phyloP scores from a whole-genome alignment of 768 basidiomycete species.

The Clathrus columnatus region DNA sequence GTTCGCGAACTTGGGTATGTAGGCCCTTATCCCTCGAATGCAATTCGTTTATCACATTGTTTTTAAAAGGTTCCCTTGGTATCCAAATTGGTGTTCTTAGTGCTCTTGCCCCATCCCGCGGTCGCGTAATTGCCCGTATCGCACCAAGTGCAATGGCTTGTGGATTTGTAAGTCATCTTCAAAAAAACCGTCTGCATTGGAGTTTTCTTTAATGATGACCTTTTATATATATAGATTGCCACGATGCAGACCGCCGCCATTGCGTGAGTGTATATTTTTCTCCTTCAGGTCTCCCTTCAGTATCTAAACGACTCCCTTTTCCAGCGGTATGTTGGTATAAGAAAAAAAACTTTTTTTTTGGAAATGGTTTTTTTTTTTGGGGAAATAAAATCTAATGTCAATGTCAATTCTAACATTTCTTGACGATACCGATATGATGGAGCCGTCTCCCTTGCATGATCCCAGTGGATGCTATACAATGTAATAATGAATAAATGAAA shows the following conservation, averaged over 20 bases:
- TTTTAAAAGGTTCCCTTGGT: conserved; percentile 77
- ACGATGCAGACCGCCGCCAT: conserved; percentile 53
- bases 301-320: not conserved
- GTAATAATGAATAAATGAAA: too few relatives aligned
- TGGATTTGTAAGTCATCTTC: conserved; percentile 46
- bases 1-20: conserved; percentile 63
- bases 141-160: conserved; percentile 64
- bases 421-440: too few relatives aligned
- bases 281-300: not conserved
- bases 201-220: not conserved
- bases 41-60: too few relatives aligned
- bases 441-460: too few relatives aligned
- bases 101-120: conserved; percentile 60
- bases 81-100: conserved; percentile 76
- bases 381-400: too few relatives aligned
- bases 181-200: not conserved
- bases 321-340: not conserved
- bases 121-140: conserved; percentile 59
- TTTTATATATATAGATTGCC: conserved; percentile 11
- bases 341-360: too few relatives aligned
- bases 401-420: too few relatives aligned
- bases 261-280: conserved; percentile 32
- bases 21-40: not conserved
- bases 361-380: too few relatives aligned
- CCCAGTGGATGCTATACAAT: too few relatives aligned